phyloP scores from a whole-genome alignment of 192 early-diverging fungal genomes.

The Chytriomyces confervae region DNA sequence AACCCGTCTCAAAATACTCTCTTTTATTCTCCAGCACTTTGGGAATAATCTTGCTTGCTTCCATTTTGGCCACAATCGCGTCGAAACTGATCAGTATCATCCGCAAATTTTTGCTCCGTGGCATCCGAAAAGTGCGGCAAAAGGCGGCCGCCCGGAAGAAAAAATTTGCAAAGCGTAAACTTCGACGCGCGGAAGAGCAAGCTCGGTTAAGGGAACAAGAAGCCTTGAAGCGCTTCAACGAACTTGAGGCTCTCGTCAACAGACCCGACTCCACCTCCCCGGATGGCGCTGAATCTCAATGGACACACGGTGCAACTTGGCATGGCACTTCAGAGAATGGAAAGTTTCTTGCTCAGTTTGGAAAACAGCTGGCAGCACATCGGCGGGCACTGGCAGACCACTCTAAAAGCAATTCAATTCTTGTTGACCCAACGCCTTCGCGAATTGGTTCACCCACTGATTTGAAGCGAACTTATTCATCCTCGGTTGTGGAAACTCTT shows the following conservation, averaged over 20 bases:
- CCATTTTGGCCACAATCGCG: conserved; percentile 13
- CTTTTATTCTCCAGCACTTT: conserved; percentile 27
- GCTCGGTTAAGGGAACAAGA: not conserved
- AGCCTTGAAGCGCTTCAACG: not conserved
- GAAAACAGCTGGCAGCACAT: not conserved
- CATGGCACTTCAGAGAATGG: conserved; percentile 14
- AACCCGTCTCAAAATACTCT: not conserved
- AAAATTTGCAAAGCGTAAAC: not conserved
- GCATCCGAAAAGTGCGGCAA: conserved; percentile 24
- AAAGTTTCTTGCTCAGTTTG: conserved; percentile 9
- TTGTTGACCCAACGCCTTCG: no score
- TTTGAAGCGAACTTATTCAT: no score
- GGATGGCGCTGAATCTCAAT: not conserved
- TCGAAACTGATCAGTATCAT: conserved; percentile 14
- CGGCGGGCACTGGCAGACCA: no score
- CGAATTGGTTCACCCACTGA: no score
- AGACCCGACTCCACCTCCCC: no score
- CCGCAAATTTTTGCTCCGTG: conserved; percentile 18
- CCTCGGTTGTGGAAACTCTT: no score
- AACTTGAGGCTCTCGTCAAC: not conserved
- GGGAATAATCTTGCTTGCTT: conserved; percentile 25
- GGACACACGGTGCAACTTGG: conserved; percentile 15
- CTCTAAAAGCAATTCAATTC: no score
- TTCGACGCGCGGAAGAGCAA: not conserved
- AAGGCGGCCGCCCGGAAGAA: conserved; percentile 4